phyloP scores from a whole-genome alignment of 805 yeast genomes.

The Wickerhamomyces alni region DNA sequence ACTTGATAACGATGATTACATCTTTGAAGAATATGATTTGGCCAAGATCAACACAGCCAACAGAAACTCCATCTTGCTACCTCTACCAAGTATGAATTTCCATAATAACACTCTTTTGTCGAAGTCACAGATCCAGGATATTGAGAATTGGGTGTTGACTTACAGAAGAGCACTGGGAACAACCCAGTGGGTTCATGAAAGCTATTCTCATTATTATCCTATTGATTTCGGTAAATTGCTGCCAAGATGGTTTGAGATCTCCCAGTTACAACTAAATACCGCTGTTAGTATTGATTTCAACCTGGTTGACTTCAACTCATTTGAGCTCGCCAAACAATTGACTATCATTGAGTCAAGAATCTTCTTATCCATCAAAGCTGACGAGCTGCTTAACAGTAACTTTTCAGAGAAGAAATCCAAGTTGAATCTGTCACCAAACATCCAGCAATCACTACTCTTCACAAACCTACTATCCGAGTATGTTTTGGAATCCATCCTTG shows the following conservation, averaged over 20 bases:
- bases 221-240: constrained; percentile 17
- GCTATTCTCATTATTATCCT: constrained; percentile 15
- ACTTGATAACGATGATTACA: constrained; percentile 32
- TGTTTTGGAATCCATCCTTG: constrained; percentile 63
- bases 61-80: constrained; percentile 33
- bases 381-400: constrained; percentile 61
- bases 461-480: constrained; percentile 69
- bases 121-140: constrained; percentile 24
- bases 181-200: constrained; percentile 18
- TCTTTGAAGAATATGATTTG: constrained; percentile 54
- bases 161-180: constrained; percentile 44
- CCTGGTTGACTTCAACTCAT: constrained; percentile 46
- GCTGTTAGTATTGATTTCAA: constrained; percentile 10
- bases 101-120: constrained; percentile 19
- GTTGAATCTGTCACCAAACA: constrained; percentile 55
- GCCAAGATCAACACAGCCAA: constrained; percentile 36
- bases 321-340: constrained; percentile 72
- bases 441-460: constrained; percentile 54
- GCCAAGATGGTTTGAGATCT: constrained; percentile 52
- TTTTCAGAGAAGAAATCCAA: constrained; percentile 55
- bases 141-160: constrained; percentile 43
- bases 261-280: constrained; percentile 31
- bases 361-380: constrained; percentile 56
- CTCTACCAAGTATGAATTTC: constrained; percentile 20
- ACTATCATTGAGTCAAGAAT: constrained; percentile 66